These are phyloP conservation scores for Bonia amplexicaulis DNA, from an alignment of 176 grass and related monocot genomes.

Conservation along the genomic window DNA sequence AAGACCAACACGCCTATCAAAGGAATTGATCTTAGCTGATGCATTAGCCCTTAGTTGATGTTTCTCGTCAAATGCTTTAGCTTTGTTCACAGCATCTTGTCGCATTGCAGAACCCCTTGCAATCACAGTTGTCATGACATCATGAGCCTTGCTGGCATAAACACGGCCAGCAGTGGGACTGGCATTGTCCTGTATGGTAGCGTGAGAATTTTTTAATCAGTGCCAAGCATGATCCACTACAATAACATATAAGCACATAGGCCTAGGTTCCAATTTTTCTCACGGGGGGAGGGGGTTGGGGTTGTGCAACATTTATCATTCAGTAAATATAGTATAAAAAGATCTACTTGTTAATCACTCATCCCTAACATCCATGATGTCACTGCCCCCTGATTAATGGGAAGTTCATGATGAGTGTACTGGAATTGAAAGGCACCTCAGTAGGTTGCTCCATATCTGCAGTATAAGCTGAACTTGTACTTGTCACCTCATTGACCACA, in stretches of 20 bases:
- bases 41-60: constrained; percentile 70
- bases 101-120: constrained; percentile 79
- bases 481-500: constrained; percentile 46
- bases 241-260: constrained; percentile 12
- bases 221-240: background rate
- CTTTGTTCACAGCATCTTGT: constrained; percentile 94
- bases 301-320: background rate
- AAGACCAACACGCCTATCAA: constrained; percentile 80
- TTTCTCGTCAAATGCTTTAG: constrained; percentile 96
- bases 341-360: background rate
- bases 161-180: constrained; percentile 45
- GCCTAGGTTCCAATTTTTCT: background rate
- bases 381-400: background rate
- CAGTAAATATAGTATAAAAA: background rate
- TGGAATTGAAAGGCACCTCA: constrained; percentile 55
- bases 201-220: background rate
- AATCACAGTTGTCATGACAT: constrained; percentile 74
- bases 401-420: constrained; percentile 3
- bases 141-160: constrained; percentile 79
- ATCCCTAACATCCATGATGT: background rate
- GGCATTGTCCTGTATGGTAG: constrained; percentile 41
- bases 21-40: constrained; percentile 76
- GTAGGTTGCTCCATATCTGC: constrained; percentile 36
- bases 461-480: constrained; percentile 38
- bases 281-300: background rate